Evolutionary conservation across 2,329 filamentous ascomycete genomes (phyloP).

Genomic region (Arthrobotrys sphaeroides): DNA sequence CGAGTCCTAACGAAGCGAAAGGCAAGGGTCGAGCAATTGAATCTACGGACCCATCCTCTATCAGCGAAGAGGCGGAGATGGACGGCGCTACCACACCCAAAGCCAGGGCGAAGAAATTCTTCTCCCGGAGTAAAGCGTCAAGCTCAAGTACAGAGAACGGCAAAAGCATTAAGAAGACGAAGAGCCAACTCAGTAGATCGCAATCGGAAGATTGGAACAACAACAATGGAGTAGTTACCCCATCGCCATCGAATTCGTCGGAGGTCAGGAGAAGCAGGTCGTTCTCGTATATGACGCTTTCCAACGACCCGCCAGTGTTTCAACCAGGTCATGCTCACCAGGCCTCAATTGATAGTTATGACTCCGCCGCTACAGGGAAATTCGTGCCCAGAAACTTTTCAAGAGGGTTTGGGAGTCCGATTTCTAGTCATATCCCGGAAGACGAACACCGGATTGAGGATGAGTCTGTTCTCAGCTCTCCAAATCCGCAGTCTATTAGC

Average conservation of each 20-base stretch:
- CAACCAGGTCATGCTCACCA: constrained; percentile 39
- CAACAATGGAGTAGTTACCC: constrained; percentile 68
- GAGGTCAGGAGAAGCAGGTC: constrained; percentile 59
- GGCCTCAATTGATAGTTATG: constrained; percentile 42
- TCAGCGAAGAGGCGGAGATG: constrained; percentile 37
- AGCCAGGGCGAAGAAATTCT: constrained; percentile 34
- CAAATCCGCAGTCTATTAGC: constrained; percentile 24
- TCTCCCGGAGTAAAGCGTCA: constrained; percentile 41
- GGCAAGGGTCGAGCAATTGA: constrained; percentile 28
- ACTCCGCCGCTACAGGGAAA: constrained; percentile 34
- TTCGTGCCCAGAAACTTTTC: constrained; percentile 43
- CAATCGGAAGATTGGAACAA: constrained; percentile 61
- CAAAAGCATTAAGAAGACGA: constrained; percentile 5
- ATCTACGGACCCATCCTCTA: background rate
- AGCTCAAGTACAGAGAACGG: constrained; percentile 44
- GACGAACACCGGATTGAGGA: constrained; percentile 23
- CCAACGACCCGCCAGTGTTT: constrained; percentile 21
- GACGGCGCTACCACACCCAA: constrained; percentile 34
- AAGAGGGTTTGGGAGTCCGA: constrained; percentile 27
- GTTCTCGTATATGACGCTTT: constrained; percentile 58
- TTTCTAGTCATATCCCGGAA: constrained; percentile 39
- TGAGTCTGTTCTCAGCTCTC: constrained; percentile 40
- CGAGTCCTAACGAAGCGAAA: constrained; percentile 28
- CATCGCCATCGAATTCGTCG: constrained; percentile 65
- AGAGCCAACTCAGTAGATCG: constrained; percentile 1